phyloP scores from a whole-genome alignment of 805 yeast genomes.

The Kodamaea nitidulidarum region DNA sequence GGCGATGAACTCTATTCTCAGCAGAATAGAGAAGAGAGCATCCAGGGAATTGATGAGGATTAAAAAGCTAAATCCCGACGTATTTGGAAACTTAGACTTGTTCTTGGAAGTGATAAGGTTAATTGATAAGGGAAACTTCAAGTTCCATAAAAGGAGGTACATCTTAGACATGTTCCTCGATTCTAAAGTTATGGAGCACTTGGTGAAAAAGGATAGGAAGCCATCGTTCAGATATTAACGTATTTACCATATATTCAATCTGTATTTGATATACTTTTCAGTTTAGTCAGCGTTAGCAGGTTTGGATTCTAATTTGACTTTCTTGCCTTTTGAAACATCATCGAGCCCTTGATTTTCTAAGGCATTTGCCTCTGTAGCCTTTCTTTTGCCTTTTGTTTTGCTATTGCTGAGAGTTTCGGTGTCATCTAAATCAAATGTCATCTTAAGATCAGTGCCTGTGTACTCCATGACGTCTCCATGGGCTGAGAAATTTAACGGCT shows the following conservation, averaged over 20 bases:
- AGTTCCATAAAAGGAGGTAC: constrained; percentile 59
- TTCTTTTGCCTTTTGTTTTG: constrained; percentile 2
- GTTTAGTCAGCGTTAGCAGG: background rate
- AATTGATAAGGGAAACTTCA: constrained; percentile 57
- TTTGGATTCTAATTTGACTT: background rate
- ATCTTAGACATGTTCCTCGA: constrained; percentile 59
- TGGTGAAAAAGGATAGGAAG: constrained; percentile 24
- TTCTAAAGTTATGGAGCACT: constrained; percentile 47
- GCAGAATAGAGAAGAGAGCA: constrained; percentile 49
- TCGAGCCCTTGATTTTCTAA: background rate
- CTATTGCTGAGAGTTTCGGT: background rate
- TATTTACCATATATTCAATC: constrained; percentile 1
- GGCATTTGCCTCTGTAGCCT: background rate
- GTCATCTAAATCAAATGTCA: constrained; percentile 1
- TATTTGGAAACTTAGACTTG: constrained; percentile 53
- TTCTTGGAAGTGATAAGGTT: constrained; percentile 48
- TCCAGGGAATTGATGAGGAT: constrained; percentile 53
- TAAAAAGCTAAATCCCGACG: constrained; percentile 45
- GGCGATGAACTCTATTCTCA: constrained; percentile 44
- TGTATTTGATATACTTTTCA: background rate
- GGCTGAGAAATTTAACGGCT: constrained; percentile 25
- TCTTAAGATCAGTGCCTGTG: constrained; percentile 5
- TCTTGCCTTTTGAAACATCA: background rate
- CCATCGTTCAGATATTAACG: constrained; percentile 1
- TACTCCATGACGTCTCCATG: constrained; percentile 16